Percentiles rank a stretch among this genome's conserved stretches.
Conservation (phyloP, 2,329 filamentous ascomycete species). For the Cercospora sp. region DNA sequence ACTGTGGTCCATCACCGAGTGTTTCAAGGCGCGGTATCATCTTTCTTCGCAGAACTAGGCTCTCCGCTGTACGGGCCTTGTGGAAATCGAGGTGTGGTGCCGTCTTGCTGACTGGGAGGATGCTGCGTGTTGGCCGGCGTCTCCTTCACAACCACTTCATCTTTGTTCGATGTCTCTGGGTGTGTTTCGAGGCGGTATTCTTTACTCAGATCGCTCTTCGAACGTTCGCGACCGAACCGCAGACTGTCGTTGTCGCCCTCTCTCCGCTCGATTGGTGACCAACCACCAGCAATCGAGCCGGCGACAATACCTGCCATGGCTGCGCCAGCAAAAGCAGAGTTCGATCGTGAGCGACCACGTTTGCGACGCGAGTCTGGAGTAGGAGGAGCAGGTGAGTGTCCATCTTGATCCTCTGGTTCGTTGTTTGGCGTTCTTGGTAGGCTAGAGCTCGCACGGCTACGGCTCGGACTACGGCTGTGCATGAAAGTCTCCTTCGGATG, state of each 20-base stretch:
- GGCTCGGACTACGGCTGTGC: slow-evolving; percentile 63
- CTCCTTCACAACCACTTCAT: slow-evolving; percentile 49
- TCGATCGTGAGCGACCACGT: slow-evolving; percentile 67
- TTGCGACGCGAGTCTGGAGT: slow-evolving; percentile 58
- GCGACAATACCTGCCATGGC: slow-evolving; percentile 85
- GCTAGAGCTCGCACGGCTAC: slow-evolving; percentile 62
- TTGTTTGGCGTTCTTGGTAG: slow-evolving; percentile 64
- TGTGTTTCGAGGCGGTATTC: slow-evolving; percentile 50
- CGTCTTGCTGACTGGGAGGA: slow-evolving; percentile 48
- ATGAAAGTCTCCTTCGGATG: slow-evolving; percentile 72
- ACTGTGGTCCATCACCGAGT: neutral
- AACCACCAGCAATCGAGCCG: slow-evolving; percentile 69
- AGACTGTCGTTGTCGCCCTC: slow-evolving; percentile 40
- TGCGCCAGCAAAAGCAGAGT: slow-evolving; percentile 71
- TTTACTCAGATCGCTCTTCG: slow-evolving; percentile 35
- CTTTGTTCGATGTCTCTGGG: slow-evolving; percentile 51
- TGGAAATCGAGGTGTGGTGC: slow-evolving; percentile 48
- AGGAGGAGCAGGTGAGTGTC: slow-evolving; percentile 48
- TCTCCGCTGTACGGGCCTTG: slow-evolving; percentile 47
- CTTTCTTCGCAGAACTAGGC: slow-evolving; percentile 41
- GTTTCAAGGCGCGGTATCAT: slow-evolving; percentile 37
- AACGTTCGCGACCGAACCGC: slow-evolving; percentile 32
- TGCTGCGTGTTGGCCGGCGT: slow-evolving; percentile 39
- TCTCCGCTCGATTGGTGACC: slow-evolving; percentile 67
- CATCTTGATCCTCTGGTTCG: slow-evolving; percentile 47